Evolutionary conservation across 306 rosid species (phyloP).

Genomic region (Rosa persica): DNA sequence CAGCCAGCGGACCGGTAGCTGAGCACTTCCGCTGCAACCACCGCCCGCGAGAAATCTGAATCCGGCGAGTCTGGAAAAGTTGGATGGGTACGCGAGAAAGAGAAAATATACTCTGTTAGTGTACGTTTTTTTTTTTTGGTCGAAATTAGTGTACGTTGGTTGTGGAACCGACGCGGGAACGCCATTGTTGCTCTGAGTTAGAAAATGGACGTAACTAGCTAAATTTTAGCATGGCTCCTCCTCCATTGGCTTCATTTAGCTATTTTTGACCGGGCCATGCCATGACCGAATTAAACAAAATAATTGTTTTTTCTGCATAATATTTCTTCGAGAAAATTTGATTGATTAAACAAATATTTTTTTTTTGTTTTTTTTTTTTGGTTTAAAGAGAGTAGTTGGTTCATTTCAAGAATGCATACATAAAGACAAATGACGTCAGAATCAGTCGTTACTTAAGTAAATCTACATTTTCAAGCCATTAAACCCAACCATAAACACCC

Average conservation of each 20-base stretch:
- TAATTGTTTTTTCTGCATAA: not conserved
- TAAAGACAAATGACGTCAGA: too few species aligned
- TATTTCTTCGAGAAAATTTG: too few species aligned
- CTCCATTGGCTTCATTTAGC: conserved; percentile 43
- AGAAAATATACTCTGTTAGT: not conserved
- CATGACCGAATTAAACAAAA: not conserved
- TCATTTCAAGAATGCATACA: too few species aligned
- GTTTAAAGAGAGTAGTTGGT: too few species aligned
- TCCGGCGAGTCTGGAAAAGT: not conserved
- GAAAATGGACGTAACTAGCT: conserved; percentile 31
- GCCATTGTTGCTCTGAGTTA: conserved; percentile 13
- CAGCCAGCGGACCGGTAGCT: not conserved
- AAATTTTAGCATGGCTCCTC: conserved; percentile 22
- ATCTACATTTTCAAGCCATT: too few species aligned
- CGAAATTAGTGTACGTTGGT: not conserved
- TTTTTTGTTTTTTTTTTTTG: too few species aligned
- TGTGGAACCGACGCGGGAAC: conserved; percentile 1
- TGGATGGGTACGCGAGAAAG: not conserved
- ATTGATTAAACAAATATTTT: too few species aligned
- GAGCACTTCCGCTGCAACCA: not conserved
- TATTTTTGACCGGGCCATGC: conserved; percentile 24
- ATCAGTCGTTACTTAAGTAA: too few species aligned
- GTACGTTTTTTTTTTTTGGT: too few species aligned
- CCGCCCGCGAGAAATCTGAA: not conserved
- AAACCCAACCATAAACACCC: too few species aligned